Evolutionary conservation across 768 basidiomycete species (phyloP).

Genomic region (Pisolithus microcarpus): DNA sequence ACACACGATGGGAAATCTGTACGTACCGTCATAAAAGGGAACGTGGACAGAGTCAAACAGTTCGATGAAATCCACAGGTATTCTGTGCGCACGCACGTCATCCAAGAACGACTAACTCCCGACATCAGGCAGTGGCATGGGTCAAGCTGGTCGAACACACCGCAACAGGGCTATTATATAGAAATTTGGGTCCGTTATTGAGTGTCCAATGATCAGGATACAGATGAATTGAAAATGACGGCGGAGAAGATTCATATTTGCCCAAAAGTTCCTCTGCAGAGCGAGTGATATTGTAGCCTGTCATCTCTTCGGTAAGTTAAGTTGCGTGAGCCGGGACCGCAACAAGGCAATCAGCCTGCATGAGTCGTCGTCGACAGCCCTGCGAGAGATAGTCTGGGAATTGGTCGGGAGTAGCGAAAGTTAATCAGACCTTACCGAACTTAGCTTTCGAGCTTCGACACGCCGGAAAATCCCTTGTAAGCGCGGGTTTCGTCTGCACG

Average conservation of each 20-base stretch:
- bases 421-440: not conserved
- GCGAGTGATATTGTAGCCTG: conserved; percentile 69
- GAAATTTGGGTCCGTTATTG: conserved; percentile 74
- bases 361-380: not conserved
- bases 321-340: conserved; percentile 3
- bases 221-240: conserved; percentile 76
- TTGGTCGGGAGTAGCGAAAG: not conserved
- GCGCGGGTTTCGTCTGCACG: too few relatives aligned
- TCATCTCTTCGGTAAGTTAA: conserved; percentile 36
- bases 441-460: not conserved
- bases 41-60: conserved; percentile 66
- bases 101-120: conserved; percentile 62
- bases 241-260: conserved; percentile 45
- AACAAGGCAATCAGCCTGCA: conserved; percentile 1
- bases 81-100: conserved; percentile 74
- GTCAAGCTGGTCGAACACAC: conserved; percentile 23
- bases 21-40: conserved; percentile 78
- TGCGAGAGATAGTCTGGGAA: not conserved
- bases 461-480: not conserved
- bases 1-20: not conserved
- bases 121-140: conserved; percentile 3
- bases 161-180: conserved; percentile 73
- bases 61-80: conserved; percentile 81
- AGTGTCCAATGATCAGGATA: conserved; percentile 77
- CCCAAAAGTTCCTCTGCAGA: conserved; percentile 53